phyloP scores from a whole-genome alignment of 1,139 yeast species.

The Taiozyma sp. region DNA sequence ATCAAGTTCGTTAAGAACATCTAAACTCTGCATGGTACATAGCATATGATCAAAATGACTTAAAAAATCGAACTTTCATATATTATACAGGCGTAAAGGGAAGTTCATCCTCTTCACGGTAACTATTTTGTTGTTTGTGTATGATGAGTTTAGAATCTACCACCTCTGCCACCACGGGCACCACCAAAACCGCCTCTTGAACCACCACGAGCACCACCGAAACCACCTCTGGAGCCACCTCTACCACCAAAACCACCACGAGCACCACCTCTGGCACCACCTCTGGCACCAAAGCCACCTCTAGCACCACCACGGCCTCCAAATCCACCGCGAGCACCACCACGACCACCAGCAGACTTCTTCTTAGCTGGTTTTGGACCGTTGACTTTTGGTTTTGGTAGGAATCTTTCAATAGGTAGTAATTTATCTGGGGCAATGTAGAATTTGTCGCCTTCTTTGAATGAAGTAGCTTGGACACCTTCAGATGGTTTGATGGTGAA shows the following conservation, averaged over 20 bases:
- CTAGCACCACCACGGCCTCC: slow-evolving; percentile 41
- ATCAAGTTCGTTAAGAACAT: slow-evolving; percentile 13
- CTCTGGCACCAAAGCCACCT: slow-evolving; percentile 40
- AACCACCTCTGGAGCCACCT: slow-evolving; percentile 40
- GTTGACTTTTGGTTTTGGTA: slow-evolving; percentile 83
- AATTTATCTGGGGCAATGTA: slow-evolving; percentile 94
- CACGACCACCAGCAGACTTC: slow-evolving; percentile 50
- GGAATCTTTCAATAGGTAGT: slow-evolving; percentile 90
- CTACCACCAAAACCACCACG: slow-evolving; percentile 35
- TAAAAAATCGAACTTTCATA: not conserved
- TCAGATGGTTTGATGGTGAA: slow-evolving; percentile 95
- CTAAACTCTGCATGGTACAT: not conserved
- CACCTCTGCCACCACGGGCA: slow-evolving; percentile 32
- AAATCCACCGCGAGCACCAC: slow-evolving; percentile 39
- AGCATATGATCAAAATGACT: not conserved
- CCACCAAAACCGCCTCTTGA: slow-evolving; percentile 46
- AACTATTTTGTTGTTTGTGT: not conserved
- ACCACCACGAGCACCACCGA: slow-evolving; percentile 37
- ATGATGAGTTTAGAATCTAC: slow-evolving; percentile 28
- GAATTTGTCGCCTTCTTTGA: slow-evolving; percentile 94
- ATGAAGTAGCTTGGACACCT: slow-evolving; percentile 91
- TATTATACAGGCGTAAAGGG: not conserved
- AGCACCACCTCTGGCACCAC: slow-evolving; percentile 35
- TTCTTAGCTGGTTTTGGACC: slow-evolving; percentile 81
- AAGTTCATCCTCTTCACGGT: not conserved